These are phyloP conservation scores for Lonicera japonica DNA, from an alignment of 129 eudicot species.

Conservation along the genomic window DNA sequence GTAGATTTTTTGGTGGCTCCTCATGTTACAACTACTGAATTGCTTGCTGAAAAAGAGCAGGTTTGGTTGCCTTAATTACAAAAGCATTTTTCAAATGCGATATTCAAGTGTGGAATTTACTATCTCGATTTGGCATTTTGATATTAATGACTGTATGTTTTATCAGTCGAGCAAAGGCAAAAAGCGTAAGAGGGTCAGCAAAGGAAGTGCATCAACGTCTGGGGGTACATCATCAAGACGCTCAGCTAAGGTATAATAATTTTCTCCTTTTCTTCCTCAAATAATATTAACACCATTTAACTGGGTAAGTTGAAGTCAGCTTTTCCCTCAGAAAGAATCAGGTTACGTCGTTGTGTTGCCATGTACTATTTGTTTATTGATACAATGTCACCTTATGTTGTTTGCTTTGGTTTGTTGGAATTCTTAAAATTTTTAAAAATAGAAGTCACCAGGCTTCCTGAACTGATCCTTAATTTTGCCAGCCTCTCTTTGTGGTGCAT, in stretches of 20 bases:
- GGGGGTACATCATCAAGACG: slow-evolving; percentile 50
- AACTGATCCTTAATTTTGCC: too few species aligned
- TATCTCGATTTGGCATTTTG: background rate
- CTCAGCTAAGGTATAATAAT: slow-evolving; percentile 62
- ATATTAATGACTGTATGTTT: slow-evolving; percentile 8
- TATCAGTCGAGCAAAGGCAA: slow-evolving; percentile 59
- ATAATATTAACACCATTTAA: too few species aligned
- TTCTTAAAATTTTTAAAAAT: too few species aligned
- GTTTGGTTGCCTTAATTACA: slow-evolving; percentile 30
- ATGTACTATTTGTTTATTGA: too few species aligned
- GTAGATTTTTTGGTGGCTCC: slow-evolving; percentile 81
- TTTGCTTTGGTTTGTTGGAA: too few species aligned
- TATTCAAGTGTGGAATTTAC: background rate
- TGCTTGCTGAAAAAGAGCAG: slow-evolving; percentile 85
- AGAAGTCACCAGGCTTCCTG: too few species aligned
- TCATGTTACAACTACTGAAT: slow-evolving; percentile 71
- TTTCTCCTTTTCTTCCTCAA: background rate
- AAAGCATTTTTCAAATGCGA: background rate
- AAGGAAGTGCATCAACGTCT: slow-evolving; percentile 42
- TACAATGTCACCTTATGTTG: too few species aligned
- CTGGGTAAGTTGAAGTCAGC: too few species aligned
- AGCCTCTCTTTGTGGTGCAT: too few species aligned
- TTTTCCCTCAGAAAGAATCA: too few species aligned
- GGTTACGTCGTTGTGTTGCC: too few species aligned
- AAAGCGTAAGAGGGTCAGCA: slow-evolving; percentile 65